phyloP scores from a whole-genome alignment of 1,284 basidiomycete species.

The Sparassis latifolia region DNA sequence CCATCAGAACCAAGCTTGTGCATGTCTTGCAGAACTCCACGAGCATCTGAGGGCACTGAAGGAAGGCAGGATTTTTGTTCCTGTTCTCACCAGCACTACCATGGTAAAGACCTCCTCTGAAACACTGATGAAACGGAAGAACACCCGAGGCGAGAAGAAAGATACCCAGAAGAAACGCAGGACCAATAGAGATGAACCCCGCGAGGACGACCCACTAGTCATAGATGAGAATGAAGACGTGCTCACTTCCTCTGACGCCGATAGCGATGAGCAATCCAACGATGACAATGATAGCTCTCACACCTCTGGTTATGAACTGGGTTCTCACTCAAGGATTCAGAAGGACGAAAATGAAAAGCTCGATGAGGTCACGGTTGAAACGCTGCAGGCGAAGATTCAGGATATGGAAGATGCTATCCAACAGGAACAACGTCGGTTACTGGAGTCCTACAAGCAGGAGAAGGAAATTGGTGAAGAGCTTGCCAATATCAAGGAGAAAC shows the following conservation, averaged over 20 bases:
- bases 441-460: too few relatives aligned
- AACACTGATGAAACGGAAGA: conserved; percentile 44
- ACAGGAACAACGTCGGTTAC: neutral
- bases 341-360: conserved; percentile 38
- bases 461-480: too few relatives aligned
- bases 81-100: conserved; percentile 31
- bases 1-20: conserved; percentile 34
- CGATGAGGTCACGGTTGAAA: conserved; percentile 11
- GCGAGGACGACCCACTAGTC: conserved; percentile 19
- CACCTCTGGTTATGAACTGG: neutral
- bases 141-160: conserved; percentile 30
- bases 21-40: conserved; percentile 35
- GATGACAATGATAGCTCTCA: neutral
- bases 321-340: neutral
- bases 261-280: conserved; percentile 16
- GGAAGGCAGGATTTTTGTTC: conserved; percentile 37
- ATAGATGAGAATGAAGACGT: conserved; percentile 22
- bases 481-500: too few relatives aligned
- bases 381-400: neutral
- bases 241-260: conserved; percentile 17
- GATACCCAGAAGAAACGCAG: conserved; percentile 40
- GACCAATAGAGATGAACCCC: conserved; percentile 11
- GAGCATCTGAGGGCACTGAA: conserved; percentile 42
- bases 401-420: conserved; percentile 24
- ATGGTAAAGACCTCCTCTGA: conserved; percentile 12